A percentile compares a stretch with the other conserved stretches of the same genome.
These are phyloP conservation scores for Cercospora janseana DNA, from an alignment of 2,329 filamentous ascomycete genomes.

Conservation along the genomic window DNA sequence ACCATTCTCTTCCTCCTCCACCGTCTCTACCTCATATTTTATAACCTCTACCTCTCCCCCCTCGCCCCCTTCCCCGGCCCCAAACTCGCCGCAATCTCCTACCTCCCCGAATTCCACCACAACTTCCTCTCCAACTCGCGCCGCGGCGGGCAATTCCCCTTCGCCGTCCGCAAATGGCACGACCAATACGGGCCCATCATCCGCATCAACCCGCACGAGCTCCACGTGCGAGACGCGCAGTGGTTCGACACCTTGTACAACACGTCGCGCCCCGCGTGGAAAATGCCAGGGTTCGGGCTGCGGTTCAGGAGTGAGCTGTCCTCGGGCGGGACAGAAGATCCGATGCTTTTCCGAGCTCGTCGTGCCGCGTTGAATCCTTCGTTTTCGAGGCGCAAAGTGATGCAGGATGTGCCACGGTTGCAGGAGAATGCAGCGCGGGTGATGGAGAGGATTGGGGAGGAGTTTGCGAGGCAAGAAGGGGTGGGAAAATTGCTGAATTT, in stretches of 20 bases:
- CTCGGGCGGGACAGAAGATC: not conserved
- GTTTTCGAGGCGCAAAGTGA: conserved; percentile 40
- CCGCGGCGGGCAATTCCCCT: conserved; percentile 18
- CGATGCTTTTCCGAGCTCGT: conserved; percentile 40
- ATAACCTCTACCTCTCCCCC: conserved; percentile 38
- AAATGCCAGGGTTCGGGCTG: not conserved
- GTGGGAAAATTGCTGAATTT: conserved; percentile 7
- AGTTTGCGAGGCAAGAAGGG: conserved; percentile 6
- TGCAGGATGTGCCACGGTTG: conserved; percentile 6
- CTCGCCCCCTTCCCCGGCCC: conserved; percentile 40
- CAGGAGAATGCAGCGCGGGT: conserved; percentile 2
- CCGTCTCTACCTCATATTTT: conserved; percentile 13
- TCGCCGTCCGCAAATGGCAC: conserved; percentile 13
- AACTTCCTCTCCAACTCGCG: conserved; percentile 31
- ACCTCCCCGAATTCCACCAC: conserved; percentile 40
- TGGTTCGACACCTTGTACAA: conserved; percentile 40
- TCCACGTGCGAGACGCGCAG: conserved; percentile 39
- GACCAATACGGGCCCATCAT: conserved; percentile 35
- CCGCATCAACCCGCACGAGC: conserved; percentile 39
- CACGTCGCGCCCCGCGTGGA: conserved; percentile 17
- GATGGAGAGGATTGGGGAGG: conserved; percentile 7
- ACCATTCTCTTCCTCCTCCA: conserved; percentile 9
- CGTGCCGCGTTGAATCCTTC: conserved; percentile 45
- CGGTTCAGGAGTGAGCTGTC: not conserved
- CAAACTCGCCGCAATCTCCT: conserved; percentile 38